phyloP scores from a whole-genome alignment of 1,284 basidiomycete genomes.

The Ustilago bromivora region DNA sequence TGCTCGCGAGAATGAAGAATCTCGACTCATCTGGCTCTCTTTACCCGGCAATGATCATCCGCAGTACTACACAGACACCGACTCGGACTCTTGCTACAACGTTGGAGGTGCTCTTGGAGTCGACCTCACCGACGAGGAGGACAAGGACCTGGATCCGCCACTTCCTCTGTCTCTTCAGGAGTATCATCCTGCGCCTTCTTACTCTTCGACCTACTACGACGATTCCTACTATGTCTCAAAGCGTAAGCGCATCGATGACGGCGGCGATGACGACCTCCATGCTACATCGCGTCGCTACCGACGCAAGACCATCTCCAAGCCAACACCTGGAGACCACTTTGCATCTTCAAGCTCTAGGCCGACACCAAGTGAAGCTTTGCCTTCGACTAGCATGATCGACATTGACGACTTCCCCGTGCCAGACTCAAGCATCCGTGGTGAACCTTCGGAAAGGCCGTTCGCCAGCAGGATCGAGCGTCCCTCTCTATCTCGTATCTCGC shows the following conservation, averaged over 20 bases:
- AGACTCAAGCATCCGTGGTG: constrained; percentile 48
- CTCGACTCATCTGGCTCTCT: constrained; percentile 56
- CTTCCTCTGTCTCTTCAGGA: constrained; percentile 40
- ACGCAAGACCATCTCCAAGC: constrained; percentile 16
- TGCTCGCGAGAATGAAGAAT: constrained; percentile 52
- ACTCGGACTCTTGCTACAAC: constrained; percentile 55
- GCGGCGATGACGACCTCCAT: neutral
- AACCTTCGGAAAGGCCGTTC: constrained; percentile 42
- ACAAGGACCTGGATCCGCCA: constrained; percentile 50
- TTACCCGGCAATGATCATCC: constrained; percentile 61
- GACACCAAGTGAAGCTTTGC: constrained; percentile 18
- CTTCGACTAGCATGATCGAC: constrained; percentile 44
- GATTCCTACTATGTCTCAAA: constrained; percentile 25
- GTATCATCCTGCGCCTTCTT: constrained; percentile 41
- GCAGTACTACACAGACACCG: constrained; percentile 62
- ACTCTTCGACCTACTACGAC: constrained; percentile 32
- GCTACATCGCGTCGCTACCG: constrained; percentile 20
- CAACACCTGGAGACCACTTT: constrained; percentile 15
- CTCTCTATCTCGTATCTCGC: constrained; percentile 30
- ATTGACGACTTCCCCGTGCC: constrained; percentile 47
- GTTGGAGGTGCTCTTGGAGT: constrained; percentile 42
- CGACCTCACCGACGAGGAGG: constrained; percentile 46
- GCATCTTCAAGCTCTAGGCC: constrained; percentile 24
- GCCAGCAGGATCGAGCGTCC: constrained; percentile 39
- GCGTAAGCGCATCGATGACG: constrained; percentile 31